phyloP scores from a whole-genome alignment of 345 rosid genomes.

The Salix purpurea region DNA sequence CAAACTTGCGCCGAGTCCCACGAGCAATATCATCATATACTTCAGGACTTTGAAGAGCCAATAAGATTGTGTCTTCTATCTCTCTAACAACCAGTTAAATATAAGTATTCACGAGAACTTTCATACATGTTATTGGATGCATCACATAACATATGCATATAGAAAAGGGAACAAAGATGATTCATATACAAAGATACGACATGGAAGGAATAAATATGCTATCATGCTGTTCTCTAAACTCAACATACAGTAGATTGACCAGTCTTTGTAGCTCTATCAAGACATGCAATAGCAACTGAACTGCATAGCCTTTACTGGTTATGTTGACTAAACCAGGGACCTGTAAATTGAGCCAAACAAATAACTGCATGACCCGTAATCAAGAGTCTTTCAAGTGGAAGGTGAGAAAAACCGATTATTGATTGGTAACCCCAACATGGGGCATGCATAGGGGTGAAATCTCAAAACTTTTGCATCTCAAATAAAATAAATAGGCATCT shows the following conservation, averaged over 20 bases:
- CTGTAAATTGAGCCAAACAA: background rate
- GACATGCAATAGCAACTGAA: background rate
- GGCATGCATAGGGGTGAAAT: background rate
- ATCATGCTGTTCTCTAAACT: background rate
- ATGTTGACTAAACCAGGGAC: background rate
- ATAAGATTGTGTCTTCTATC: constrained; percentile 82
- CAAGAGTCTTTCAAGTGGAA: background rate
- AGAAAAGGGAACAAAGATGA: background rate
- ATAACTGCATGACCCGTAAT: background rate
- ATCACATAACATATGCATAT: background rate
- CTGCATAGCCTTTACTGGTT: background rate
- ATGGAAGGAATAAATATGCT: background rate
- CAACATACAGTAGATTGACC: background rate
- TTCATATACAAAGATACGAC: background rate
- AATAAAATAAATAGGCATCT: background rate
- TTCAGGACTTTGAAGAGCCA: constrained; percentile 83
- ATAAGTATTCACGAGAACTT: background rate
- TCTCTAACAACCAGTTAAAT: constrained; percentile 42
- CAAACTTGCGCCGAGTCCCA: constrained; percentile 76
- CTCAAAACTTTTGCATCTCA: background rate
- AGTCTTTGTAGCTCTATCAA: background rate
- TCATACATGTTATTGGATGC: constrained; percentile 2
- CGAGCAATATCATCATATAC: constrained; percentile 88
- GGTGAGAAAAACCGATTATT: no score
- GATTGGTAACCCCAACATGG: background rate